Evolutionary conservation across 2,329 filamentous ascomycete genomes (phyloP).

Genomic region (Xylariomycetidae sp.): DNA sequence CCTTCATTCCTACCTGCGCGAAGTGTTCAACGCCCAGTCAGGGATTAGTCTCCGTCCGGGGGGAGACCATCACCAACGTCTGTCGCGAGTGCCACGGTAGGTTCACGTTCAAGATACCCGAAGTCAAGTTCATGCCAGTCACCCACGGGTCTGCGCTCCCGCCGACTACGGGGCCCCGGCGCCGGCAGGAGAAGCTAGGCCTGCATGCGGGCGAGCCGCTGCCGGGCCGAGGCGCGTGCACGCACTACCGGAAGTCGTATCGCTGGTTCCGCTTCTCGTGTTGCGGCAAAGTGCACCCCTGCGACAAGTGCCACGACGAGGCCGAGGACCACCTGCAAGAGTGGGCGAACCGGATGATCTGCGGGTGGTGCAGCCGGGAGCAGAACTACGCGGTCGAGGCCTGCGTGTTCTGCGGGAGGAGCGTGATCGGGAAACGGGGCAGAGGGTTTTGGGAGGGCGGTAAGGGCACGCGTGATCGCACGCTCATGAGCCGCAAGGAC

Average conservation of each 20-base stretch:
- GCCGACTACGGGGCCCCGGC: constrained; percentile 34
- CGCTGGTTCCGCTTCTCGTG: constrained; percentile 63
- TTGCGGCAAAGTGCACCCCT: constrained; percentile 53
- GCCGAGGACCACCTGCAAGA: constrained; percentile 67
- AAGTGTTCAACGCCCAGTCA: constrained; percentile 65
- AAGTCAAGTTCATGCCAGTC: constrained; percentile 71
- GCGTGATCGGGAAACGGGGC: constrained; percentile 59
- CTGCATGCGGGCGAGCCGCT: constrained; percentile 52
- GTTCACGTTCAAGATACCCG: constrained; percentile 73
- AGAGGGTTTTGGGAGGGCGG: constrained; percentile 83
- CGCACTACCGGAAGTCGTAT: constrained; percentile 53
- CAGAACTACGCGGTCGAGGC: constrained; percentile 73
- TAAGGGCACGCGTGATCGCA: constrained; percentile 68
- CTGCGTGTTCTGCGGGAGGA: constrained; percentile 66
- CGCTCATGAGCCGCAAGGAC: constrained; percentile 69
- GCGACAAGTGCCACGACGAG: constrained; percentile 69
- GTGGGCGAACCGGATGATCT: constrained; percentile 80
- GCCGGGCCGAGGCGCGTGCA: constrained; percentile 46
- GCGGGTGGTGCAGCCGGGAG: constrained; percentile 73
- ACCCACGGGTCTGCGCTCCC: constrained; percentile 45
- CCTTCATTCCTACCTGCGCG: constrained; percentile 72
- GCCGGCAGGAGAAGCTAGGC: constrained; percentile 48
- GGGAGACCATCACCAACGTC: constrained; percentile 65
- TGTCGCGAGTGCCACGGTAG: constrained; percentile 75
- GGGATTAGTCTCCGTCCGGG: constrained; percentile 66